These are phyloP conservation scores for Hirschioporus abietinus DNA, from an alignment of 768 basidiomycete genomes.

Conservation along the genomic window DNA sequence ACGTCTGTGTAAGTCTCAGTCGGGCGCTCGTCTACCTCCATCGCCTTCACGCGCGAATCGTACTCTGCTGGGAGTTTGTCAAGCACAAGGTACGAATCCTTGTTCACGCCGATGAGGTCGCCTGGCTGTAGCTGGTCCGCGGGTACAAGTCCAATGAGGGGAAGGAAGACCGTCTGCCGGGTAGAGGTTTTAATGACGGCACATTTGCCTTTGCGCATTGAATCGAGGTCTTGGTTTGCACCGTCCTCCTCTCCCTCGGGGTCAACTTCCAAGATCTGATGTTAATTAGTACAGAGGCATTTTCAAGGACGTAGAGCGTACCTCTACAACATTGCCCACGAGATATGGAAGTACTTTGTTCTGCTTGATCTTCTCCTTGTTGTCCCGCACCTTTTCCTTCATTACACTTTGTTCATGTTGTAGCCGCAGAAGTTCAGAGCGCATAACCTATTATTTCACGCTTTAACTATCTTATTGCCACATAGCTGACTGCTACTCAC, in stretches of 20 bases:
- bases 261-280: slow-evolving; percentile 91
- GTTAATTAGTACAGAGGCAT: slow-evolving; percentile 7
- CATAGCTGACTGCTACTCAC: slow-evolving; percentile 31
- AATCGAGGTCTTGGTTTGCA: slow-evolving; percentile 91
- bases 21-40: slow-evolving; percentile 98
- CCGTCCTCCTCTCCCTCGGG: slow-evolving; percentile 92
- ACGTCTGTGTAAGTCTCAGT: slow-evolving; percentile 98
- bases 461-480: neutral
- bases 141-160: slow-evolving; percentile 95
- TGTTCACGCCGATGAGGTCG: slow-evolving; percentile 98
- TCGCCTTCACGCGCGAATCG: slow-evolving; percentile 97
- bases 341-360: slow-evolving; percentile 98
- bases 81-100: slow-evolving; percentile 95
- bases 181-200: slow-evolving; percentile 99
- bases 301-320: slow-evolving; percentile 28
- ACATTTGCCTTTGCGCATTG: slow-evolving; percentile 96
- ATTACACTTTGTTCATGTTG: slow-evolving; percentile 94
- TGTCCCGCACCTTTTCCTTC: slow-evolving; percentile 98
- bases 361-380: slow-evolving; percentile 97
- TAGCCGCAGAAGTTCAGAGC: slow-evolving; percentile 86
- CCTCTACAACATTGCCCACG: slow-evolving; percentile 97
- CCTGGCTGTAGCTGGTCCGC: slow-evolving; percentile 84
- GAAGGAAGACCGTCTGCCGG: slow-evolving; percentile 97
- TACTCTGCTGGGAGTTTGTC: slow-evolving; percentile 96
- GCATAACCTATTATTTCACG: slow-evolving; percentile 72